Percentiles rank a stretch among this genome's conserved stretches.
phyloP scores from a whole-genome alignment of 148 eudicot species.

The Heliamphora exappendiculata region DNA sequence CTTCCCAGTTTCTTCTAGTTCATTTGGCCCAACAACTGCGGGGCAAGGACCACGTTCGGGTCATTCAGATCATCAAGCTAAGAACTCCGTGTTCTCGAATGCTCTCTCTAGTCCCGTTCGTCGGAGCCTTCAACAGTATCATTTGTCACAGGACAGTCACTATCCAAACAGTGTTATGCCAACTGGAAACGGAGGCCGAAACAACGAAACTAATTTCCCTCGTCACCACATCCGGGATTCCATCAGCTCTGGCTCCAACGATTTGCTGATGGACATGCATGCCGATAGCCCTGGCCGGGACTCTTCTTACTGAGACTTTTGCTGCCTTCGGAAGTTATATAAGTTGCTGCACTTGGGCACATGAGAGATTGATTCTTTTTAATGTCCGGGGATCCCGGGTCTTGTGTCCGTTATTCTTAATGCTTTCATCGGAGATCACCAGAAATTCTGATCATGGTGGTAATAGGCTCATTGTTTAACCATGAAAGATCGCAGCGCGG shows the following conservation, averaged over 20 bases:
- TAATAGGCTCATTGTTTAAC: not conserved
- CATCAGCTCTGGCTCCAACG: not conserved
- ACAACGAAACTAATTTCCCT: not conserved
- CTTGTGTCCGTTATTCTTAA: too few relatives aligned
- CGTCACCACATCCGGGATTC: constrained; percentile 2
- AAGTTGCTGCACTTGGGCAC: not conserved
- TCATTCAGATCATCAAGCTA: constrained; percentile 9
- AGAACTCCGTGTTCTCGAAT: constrained; percentile 13
- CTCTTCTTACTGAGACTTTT: not conserved
- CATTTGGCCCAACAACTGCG: constrained; percentile 6
- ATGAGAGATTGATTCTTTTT: too few relatives aligned
- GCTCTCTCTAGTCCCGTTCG: constrained; percentile 22
- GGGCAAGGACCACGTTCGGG: constrained; percentile 13
- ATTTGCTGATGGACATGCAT: constrained; percentile 15
- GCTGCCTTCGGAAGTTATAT: not conserved
- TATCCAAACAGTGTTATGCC: constrained; percentile 9
- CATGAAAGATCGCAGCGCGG: not conserved
- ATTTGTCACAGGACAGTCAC: constrained; percentile 11
- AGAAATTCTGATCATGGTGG: too few relatives aligned
- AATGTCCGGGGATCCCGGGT: not conserved
- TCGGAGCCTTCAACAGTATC: constrained; percentile 17
- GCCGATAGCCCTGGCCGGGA: constrained; percentile 13
- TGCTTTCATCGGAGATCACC: too few relatives aligned
- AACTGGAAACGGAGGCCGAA: constrained; percentile 5
- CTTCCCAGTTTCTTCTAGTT: constrained; percentile 9